Evolutionary conservation across 352 stramenopile species (phyloP), one percentile per base, ranked within the genome.

Genomic region (Phytophthora pseudosyringae): DNA sequence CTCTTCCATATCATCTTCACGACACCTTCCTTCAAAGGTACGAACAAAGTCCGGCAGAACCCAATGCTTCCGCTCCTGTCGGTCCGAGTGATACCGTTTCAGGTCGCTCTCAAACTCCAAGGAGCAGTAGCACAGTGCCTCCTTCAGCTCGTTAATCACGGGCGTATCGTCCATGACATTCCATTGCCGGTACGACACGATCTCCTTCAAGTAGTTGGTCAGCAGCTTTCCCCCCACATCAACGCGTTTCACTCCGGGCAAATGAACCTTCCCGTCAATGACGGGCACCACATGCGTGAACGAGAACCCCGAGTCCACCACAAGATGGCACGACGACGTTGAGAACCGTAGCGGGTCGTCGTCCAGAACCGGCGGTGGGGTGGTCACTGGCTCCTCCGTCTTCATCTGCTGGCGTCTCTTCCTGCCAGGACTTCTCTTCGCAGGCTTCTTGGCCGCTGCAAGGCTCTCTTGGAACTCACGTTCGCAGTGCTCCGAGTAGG

Each of bases 121-220:
- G 1, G 90, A 96, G 51, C 97, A 89, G 68, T 93, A 98, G 54
- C 88, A 97, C 4, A 98, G 61, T 26, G 89, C 55, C 62, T 98
- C 83, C 60, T 98, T 98, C 4, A 97, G 78, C 45, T 93, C 73
- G 48, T 93, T 89, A 32, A 93, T 84, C 16, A 93, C 64, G 8
- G 56, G 58, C 25, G 78, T 80, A 32, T 92, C 79, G 62, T 99
- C 95, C 92, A 98, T 98, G 56, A 99, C 89, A 67, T 99, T 99
- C 76, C 88, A 98, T 67, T 99, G 96, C 11, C 97, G 83, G 65
- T 97, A 99, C 10, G 90, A 98, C 8, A 98, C 84, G 45, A 97
- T 85, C 76, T 99, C 96, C 64, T 99, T 98, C 5, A 98, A 73
- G 65, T 98, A 98, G 75, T 99, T 98, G 2, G 96, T 98, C 55